A percentile compares a stretch with the other conserved stretches of the same genome.
These are phyloP conservation scores for Diospyros lotus DNA, from an alignment of 148 eudicot species.

Conservation along the genomic window DNA sequence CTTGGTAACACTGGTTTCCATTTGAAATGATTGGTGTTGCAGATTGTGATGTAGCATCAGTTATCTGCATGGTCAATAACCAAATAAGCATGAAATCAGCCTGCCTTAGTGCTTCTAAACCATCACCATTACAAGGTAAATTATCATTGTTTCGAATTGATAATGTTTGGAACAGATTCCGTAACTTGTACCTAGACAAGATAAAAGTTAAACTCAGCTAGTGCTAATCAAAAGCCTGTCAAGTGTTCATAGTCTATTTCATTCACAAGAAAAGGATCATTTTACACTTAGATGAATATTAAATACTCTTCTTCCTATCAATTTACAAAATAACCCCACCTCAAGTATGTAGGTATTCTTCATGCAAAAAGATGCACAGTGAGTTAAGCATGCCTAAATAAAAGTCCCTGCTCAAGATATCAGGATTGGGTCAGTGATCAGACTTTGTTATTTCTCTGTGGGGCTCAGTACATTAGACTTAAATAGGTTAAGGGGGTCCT, in stretches of 20 bases:
- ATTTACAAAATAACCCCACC: not conserved
- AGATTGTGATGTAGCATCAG: slow-evolving; percentile 59
- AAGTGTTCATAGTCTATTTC: not conserved
- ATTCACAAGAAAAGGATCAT: not conserved
- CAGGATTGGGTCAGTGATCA: not conserved
- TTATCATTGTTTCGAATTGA: not conserved
- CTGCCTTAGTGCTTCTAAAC: not conserved
- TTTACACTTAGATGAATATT: not conserved
- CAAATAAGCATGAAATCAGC: not conserved
- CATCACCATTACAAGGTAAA: not conserved
- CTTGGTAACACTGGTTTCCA: slow-evolving; percentile 76
- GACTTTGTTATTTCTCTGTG: not conserved
- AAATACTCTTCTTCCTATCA: not conserved
- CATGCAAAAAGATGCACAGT: not conserved
- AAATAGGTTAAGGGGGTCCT: too few species aligned
- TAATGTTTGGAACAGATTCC: not conserved
- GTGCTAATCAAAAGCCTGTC: not conserved
- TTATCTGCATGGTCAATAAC: slow-evolving; percentile 47
- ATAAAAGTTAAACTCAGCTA: not conserved
- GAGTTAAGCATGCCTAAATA: not conserved
- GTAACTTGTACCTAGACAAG: not conserved
- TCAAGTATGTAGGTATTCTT: not conserved
- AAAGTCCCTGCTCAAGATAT: not conserved
- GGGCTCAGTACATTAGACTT: too few species aligned
- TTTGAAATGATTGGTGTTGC: slow-evolving; percentile 46